Evolutionary conservation across 352 stramenopile species (phyloP).

Genomic region (Pythium folliculosum): DNA sequence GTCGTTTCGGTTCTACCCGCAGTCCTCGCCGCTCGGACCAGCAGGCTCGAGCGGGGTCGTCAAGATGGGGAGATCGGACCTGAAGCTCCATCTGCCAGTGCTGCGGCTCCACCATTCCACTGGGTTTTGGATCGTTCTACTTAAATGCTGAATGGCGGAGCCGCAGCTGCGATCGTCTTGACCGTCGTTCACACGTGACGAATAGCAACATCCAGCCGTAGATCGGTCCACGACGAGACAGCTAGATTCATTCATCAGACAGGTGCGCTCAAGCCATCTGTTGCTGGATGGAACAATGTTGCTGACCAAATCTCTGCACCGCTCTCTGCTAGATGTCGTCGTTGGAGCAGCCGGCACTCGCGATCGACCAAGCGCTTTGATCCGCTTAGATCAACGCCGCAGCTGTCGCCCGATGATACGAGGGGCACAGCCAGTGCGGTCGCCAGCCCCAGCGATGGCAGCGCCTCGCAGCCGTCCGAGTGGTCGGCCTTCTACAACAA

Average conservation of each 20-base stretch:
- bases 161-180: no score
- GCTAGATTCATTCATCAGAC: no score
- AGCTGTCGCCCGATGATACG: conserved; percentile 33
- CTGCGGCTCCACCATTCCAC: conserved; percentile 77
- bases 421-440: conserved; percentile 7
- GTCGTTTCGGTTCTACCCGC: conserved; percentile 79
- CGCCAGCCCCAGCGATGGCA: neutral
- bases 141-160: no score
- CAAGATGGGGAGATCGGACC: conserved; percentile 61
- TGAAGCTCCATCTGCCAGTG: conserved; percentile 65
- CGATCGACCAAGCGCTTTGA: conserved; percentile 54
- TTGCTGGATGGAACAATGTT: no score
- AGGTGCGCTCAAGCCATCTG: no score
- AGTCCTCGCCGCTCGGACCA: conserved; percentile 84
- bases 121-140: conserved; percentile 80
- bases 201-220: no score
- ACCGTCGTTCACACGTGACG: no score
- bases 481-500: conserved; percentile 92
- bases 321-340: no score
- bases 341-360: no score
- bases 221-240: no score
- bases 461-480: conserved; percentile 63
- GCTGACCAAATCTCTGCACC: no score
- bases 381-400: conserved; percentile 41
- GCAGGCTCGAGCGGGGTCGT: conserved; percentile 47